A percentile compares a stretch with the other conserved stretches of the same genome.
These are phyloP conservation scores for Scheffersomyces cryptocercus DNA, from an alignment of 1,139 yeast genomes.

Conservation along the genomic window DNA sequence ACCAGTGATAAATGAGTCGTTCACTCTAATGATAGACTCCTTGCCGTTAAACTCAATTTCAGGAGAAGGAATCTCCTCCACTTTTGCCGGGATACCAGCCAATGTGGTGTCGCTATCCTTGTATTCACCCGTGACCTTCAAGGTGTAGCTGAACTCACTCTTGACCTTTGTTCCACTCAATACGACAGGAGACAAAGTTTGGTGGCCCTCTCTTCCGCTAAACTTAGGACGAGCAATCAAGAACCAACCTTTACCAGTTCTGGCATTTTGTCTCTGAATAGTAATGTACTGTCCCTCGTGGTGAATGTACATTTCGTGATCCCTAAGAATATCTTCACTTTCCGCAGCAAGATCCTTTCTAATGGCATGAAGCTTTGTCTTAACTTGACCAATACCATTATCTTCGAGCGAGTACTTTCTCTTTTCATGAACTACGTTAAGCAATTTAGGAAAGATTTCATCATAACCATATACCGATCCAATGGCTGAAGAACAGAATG, in stretches of 20 bases:
- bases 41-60: constrained; percentile 41
- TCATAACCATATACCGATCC: constrained; percentile 96
- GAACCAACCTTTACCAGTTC: constrained; percentile 87
- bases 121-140: constrained; percentile 55
- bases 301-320: constrained; percentile 91
- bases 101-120: constrained; percentile 40
- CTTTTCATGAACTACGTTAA: constrained; percentile 79
- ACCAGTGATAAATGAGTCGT: constrained; percentile 78
- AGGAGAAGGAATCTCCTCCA: constrained; percentile 56
- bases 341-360: constrained; percentile 64
- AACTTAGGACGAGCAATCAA: constrained; percentile 87
- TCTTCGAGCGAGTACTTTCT: constrained; percentile 59
- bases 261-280: constrained; percentile 80
- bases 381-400: constrained; percentile 75
- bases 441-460: constrained; percentile 79
- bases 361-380: constrained; percentile 57
- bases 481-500: constrained; percentile 90
- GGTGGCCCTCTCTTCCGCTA: constrained; percentile 40
- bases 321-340: constrained; percentile 62
- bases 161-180: constrained; percentile 68
- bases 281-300: constrained; percentile 93
- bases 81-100: constrained; percentile 65
- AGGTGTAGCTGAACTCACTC: constrained; percentile 58
- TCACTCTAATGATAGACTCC: constrained; percentile 53
- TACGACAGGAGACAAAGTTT: constrained; percentile 58